These are phyloP conservation scores for Aurifilum marmelostoma DNA, from an alignment of 2,329 filamentous ascomycete genomes.

Conservation along the genomic window DNA sequence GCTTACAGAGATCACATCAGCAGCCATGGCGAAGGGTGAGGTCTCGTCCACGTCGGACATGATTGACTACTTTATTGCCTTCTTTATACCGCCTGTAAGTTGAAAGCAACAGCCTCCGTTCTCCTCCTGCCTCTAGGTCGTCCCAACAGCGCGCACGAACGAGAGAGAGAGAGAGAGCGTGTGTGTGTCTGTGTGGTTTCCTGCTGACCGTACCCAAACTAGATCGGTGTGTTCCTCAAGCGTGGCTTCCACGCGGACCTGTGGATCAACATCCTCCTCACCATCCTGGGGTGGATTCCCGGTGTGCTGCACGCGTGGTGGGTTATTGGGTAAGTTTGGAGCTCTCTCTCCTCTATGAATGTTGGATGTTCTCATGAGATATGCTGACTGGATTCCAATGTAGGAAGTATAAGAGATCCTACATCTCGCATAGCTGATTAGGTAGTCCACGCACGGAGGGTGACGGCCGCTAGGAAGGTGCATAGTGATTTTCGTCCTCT, in stretches of 20 bases:
- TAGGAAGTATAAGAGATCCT: conserved; percentile 18
- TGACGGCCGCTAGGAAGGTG: not conserved
- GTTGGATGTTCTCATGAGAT: too few relatives aligned
- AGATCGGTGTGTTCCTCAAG: conserved; percentile 28
- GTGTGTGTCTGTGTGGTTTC: too few relatives aligned
- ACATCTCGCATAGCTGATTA: conserved; percentile 11
- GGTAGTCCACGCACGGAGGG: not conserved
- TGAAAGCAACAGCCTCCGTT: too few relatives aligned
- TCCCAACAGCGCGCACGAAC: too few relatives aligned
- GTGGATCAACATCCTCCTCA: conserved; percentile 27
- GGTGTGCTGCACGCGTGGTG: conserved; percentile 29
- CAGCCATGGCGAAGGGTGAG: conserved; percentile 23
- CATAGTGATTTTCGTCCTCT: not conserved
- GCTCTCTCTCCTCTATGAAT: not conserved
- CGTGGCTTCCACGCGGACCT: conserved; percentile 24
- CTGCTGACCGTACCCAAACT: not conserved
- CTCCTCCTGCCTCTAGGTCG: too few relatives aligned
- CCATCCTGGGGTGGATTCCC: conserved; percentile 28
- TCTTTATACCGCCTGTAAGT: conserved; percentile 28
- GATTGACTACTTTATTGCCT: conserved; percentile 28
- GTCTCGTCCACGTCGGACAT: conserved; percentile 28
- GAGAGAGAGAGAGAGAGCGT: not conserved
- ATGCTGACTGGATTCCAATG: not conserved
- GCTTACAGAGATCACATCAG: not conserved
- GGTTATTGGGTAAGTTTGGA: conserved; percentile 23